Percentiles rank a stretch among this genome's conserved stretches.
Evolutionary conservation across 306 rosid genomes (phyloP).

Genomic region (Begonia loranthoides): DNA sequence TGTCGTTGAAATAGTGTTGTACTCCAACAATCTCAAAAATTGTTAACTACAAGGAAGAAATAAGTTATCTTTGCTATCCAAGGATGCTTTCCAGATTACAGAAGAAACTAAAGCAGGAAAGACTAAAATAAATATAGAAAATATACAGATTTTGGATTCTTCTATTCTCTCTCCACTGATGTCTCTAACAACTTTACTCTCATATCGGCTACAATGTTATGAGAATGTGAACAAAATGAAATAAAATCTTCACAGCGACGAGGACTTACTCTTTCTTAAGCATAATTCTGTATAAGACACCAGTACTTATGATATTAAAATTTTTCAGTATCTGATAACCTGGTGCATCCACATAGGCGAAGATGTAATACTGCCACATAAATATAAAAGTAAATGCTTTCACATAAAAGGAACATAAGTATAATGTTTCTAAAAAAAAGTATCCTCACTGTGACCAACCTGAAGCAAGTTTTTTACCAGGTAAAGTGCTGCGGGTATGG

Average conservation of each 20-base stretch:
- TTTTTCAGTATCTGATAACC: conserved; percentile 95
- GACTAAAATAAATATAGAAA: too few species aligned
- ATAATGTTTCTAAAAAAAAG: too few species aligned
- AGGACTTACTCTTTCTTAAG: conserved; percentile 61
- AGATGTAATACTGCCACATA: conserved; percentile 74
- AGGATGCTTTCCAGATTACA: neutral
- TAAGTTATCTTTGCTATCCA: conserved; percentile 5
- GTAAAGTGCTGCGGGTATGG: conserved; percentile 88
- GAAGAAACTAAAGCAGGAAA: too few species aligned
- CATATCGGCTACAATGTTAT: too few species aligned
- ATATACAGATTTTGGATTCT: too few species aligned
- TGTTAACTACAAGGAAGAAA: conserved; percentile 11
- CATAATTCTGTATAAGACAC: conserved; percentile 79
- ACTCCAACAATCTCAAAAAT: too few species aligned
- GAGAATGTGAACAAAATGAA: neutral
- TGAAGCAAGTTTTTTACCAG: conserved; percentile 89
- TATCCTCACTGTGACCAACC: conserved; percentile 27
- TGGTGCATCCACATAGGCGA: conserved; percentile 94
- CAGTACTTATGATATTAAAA: conserved; percentile 84
- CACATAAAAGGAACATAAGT: too few species aligned
- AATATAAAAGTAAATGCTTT: too few species aligned
- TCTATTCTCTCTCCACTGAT: too few species aligned
- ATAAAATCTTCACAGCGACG: neutral
- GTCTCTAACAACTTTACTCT: too few species aligned
- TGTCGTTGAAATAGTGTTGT: too few species aligned